A percentile compares a stretch with the other conserved stretches of the same genome.
These are phyloP conservation scores for Boletus sp. DNA, from an alignment of 1,284 basidiomycete genomes.

Conservation along the genomic window DNA sequence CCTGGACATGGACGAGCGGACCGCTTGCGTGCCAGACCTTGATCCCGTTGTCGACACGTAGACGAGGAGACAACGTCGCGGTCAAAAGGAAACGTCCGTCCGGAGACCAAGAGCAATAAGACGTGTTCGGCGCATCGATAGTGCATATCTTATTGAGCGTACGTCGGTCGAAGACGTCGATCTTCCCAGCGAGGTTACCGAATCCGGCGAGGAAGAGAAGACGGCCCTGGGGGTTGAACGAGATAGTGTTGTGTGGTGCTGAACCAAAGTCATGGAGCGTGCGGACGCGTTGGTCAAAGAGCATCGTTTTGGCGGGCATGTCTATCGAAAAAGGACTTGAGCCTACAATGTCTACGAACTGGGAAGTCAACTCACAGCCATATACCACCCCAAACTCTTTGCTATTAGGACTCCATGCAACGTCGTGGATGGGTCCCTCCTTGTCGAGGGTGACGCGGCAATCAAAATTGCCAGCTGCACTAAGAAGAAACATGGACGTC, in stretches of 20 bases:
- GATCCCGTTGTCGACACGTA: conserved; percentile 97
- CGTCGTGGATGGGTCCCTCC: conserved; percentile 97
- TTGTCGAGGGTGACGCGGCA: conserved; percentile 92
- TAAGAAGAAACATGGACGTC: conserved; percentile 92
- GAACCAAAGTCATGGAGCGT: conserved; percentile 89
- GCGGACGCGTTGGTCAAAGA: conserved; percentile 91
- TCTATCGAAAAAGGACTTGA: conserved; percentile 42
- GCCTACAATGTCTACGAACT: not conserved
- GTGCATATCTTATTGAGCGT: conserved; percentile 80
- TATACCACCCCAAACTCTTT: conserved; percentile 97
- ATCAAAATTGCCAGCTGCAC: conserved; percentile 94
- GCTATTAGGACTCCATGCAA: conserved; percentile 95
- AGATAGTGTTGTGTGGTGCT: conserved; percentile 87
- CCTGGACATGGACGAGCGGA: conserved; percentile 76
- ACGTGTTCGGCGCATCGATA: conserved; percentile 93
- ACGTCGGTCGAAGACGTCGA: conserved; percentile 90
- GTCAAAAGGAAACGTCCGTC: conserved; percentile 93
- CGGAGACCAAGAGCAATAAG: conserved; percentile 93
- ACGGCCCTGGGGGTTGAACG: conserved; percentile 91
- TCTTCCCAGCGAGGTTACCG: conserved; percentile 93
- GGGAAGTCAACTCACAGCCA: conserved; percentile 69
- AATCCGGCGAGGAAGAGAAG: conserved; percentile 91
- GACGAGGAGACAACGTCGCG: conserved; percentile 88
- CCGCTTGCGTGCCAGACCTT: conserved; percentile 96
- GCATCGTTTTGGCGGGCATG: conserved; percentile 93